These are phyloP conservation scores for Bacterosira constricta DNA, from an alignment of 108 stramenopile species.

Conservation along the genomic window DNA sequence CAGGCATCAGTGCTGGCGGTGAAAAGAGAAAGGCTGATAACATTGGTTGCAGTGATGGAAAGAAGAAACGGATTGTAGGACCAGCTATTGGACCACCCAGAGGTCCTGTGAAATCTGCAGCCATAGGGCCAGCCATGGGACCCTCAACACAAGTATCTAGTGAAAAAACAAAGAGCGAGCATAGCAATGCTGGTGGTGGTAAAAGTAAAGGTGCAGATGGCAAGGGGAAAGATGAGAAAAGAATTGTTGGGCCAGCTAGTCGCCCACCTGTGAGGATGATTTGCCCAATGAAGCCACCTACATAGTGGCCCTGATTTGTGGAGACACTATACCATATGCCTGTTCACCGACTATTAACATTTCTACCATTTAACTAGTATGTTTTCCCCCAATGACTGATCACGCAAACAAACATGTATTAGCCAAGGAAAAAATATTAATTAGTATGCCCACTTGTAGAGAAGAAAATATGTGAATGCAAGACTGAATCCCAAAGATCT, in stretches of 20 bases:
- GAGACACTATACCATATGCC: not conserved
- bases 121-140: conserved; percentile 6
- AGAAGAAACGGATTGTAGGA: conserved; percentile 14
- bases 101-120: conserved; percentile 5
- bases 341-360: not conserved
- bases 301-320: too few species aligned
- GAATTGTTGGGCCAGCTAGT: not conserved
- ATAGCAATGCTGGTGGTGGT: too few species aligned
- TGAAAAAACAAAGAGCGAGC: too few species aligned
- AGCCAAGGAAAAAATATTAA: too few species aligned
- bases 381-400: not conserved
- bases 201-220: not conserved
- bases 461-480: too few species aligned
- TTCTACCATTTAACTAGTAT: not conserved
- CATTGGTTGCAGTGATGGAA: not conserved
- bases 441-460: too few species aligned
- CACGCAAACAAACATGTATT: not conserved
- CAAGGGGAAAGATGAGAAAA: not conserved
- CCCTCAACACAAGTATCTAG: not conserved
- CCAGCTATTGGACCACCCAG: conserved; percentile 7
- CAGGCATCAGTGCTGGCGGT: not conserved
- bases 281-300: too few species aligned
- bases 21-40: not conserved
- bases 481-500: too few species aligned
- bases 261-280: not conserved